A percentile compares a stretch with the other conserved stretches of the same genome.
These are phyloP conservation scores for Fusarium sp. DNA, from an alignment of 2,329 filamentous ascomycete species.

Conservation along the genomic window DNA sequence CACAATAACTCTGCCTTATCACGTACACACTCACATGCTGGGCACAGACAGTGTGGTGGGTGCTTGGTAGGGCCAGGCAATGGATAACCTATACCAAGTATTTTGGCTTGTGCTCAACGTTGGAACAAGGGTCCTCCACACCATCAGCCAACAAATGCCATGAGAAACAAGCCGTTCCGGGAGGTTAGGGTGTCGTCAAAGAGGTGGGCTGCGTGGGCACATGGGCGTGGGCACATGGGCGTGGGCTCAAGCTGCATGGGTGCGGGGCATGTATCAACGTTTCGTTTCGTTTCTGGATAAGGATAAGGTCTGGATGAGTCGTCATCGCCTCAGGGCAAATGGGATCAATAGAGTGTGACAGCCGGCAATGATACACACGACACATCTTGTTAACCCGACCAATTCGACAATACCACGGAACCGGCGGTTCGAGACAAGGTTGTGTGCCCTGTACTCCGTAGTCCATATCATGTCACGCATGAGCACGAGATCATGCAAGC, in stretches of 20 bases:
- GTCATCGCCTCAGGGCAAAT: conserved; percentile 26
- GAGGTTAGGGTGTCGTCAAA: conserved; percentile 22
- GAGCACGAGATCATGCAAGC: conserved; percentile 40
- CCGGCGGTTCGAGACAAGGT: conserved; percentile 26
- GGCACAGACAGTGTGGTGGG: conserved; percentile 16
- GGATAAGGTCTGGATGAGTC: conserved; percentile 23
- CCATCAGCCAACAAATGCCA: conserved; percentile 26
- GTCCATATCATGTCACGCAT: conserved; percentile 30
- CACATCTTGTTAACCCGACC: conserved; percentile 3
- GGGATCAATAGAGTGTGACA: conserved; percentile 38
- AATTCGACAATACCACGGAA: conserved; percentile 23
- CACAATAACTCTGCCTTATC: conserved; percentile 39
- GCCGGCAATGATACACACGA: conserved; percentile 5
- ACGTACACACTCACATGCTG: conserved; percentile 29
- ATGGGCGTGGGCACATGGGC: conserved; percentile 48
- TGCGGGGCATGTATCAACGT: conserved; percentile 47
- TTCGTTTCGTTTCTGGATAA: conserved; percentile 34
- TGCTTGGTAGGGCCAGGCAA: conserved; percentile 26
- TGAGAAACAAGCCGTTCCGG: conserved; percentile 27
- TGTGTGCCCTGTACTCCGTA: conserved; percentile 12
- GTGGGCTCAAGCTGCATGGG: conserved; percentile 35
- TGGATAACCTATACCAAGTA: conserved; percentile 18
- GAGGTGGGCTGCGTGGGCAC: conserved; percentile 36
- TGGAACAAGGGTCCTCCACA: conserved; percentile 35
- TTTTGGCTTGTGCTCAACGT: conserved; percentile 4